Conservation (phyloP, 495 filamentous ascomycete species). For the Penicillium angulare region DNA sequence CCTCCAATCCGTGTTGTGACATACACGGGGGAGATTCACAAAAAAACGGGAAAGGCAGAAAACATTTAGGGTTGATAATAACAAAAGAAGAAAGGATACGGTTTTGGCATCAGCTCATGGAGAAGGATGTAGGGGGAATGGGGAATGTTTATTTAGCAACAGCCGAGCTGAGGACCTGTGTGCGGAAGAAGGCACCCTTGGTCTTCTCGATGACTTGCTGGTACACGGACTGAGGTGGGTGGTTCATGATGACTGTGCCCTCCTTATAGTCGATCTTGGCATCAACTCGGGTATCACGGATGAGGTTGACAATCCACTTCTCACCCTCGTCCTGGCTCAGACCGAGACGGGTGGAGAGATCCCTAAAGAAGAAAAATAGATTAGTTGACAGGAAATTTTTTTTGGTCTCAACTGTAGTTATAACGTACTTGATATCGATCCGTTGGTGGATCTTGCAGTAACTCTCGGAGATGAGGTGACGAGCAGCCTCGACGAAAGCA, state of each 20-base stretch:
- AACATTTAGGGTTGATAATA: slow-evolving; percentile 30
- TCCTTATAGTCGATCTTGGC: slow-evolving; percentile 99
- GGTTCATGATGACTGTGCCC: slow-evolving; percentile 99
- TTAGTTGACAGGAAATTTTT: not conserved
- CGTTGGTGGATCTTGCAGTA: slow-evolving; percentile 99
- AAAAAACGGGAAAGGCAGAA: slow-evolving; percentile 44
- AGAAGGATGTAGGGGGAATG: not conserved
- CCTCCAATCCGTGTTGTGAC: slow-evolving; percentile 36
- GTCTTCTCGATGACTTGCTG: slow-evolving; percentile 98
- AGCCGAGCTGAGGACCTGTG: slow-evolving; percentile 65
- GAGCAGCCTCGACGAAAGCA: slow-evolving; percentile 87
- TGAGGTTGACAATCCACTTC: slow-evolving; percentile 99
- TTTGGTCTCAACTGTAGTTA: not conserved
- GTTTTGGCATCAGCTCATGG: slow-evolving; percentile 31
- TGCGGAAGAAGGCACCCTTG: slow-evolving; percentile 90
- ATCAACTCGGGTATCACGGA: slow-evolving; percentile 93
- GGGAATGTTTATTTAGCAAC: slow-evolving; percentile 44
- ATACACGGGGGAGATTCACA: slow-evolving; percentile 36
- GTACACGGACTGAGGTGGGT: slow-evolving; percentile 95
- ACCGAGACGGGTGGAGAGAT: slow-evolving; percentile 85
- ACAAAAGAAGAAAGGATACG: slow-evolving; percentile 34
- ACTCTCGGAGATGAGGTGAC: slow-evolving; percentile 94
- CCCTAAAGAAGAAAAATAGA: slow-evolving; percentile 46
- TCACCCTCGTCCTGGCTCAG: slow-evolving; percentile 91
- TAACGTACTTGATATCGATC: slow-evolving; percentile 83